Base-by-base conservation (phyloP, 2,329 filamentous ascomycete species). In the Fusarium anthophilum region DNA sequence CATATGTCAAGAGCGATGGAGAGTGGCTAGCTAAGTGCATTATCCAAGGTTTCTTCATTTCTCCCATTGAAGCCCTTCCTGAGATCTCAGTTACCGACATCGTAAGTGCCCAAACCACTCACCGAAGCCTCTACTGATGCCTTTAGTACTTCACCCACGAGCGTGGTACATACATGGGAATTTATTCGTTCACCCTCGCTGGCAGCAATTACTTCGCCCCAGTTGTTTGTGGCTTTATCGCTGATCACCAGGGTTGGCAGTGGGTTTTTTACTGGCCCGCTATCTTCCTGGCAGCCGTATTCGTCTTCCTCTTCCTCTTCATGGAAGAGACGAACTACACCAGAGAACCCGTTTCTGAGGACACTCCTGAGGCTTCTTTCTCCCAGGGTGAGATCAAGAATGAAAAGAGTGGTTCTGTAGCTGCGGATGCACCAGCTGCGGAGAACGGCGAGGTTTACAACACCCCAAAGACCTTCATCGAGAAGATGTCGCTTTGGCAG, bases 41-140 rank as follows among this genome's bases (percentile, higher is more conserved):
- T 9, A 72, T 87, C 1, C 80, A 81, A 7, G 85, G 85, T 9
- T 81, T 86, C 70, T 81, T 87, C 47, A 80, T 79, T 12, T 80
- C 85, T 3, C 85, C 85, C 2, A 83, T 87, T 28, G 86, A 87
- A 70, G 82, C 84, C 2, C 79, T 87, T 2, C 83, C 84, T 14
- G 85, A 87, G 73, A 83, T 85, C 0, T 84, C 81, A 8, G 80
- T 86, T 14, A 82, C 84, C 0, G 84, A 85, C 51, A 74, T 86
- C n/a, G 82, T 82, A 51, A 41, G 74, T 57, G 2, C 2, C 3
- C 9, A 18, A 2, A 3, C 18, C 20, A 13, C 13, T 3, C 0
- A 12, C 0, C 2, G 11, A 12, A 12, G 0, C 12, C 10, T 10
- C 8, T 17, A 6, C 14, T 5, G 0, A 11, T 26, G 1, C 1